These are phyloP conservation scores for Aureobasidium sp. DNA, from an alignment of 2,329 filamentous ascomycete genomes.

Conservation along the genomic window DNA sequence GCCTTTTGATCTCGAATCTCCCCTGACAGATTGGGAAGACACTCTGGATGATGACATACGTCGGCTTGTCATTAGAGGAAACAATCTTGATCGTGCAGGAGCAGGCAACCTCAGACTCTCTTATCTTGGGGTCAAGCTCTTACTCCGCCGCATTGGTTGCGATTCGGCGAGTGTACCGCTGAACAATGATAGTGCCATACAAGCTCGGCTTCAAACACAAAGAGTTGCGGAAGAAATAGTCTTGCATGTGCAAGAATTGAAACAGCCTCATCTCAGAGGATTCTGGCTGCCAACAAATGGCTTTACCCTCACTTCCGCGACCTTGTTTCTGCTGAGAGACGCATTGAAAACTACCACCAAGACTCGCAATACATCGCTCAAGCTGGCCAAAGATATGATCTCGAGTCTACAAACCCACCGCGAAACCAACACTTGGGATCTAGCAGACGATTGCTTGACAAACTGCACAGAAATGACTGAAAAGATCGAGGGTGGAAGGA, in stretches of 20 bases:
- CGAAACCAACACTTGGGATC: neutral
- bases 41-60: neutral
- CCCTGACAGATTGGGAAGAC: slow-evolving; percentile 3
- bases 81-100: slow-evolving; percentile 26
- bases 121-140: slow-evolving; percentile 42
- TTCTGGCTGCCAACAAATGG: slow-evolving; percentile 5
- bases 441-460: neutral
- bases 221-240: slow-evolving; percentile 11
- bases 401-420: neutral
- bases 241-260: slow-evolving; percentile 1
- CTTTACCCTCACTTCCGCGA: slow-evolving; percentile 6
- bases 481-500: neutral
- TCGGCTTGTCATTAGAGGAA: slow-evolving; percentile 3
- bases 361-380: neutral
- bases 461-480: neutral
- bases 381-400: slow-evolving; percentile 5
- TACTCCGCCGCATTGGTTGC: slow-evolving; percentile 29
- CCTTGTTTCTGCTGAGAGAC: neutral
- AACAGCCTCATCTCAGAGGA: neutral
- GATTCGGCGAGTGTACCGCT: neutral
- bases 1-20: neutral
- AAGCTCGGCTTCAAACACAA: slow-evolving; percentile 1
- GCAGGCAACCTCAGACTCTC: slow-evolving; percentile 45
- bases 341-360: neutral
- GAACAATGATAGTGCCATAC: neutral